These are phyloP conservation scores for Saccharomyces hybrid DNA, from an alignment of 1,139 yeast species.

Conservation along the genomic window DNA sequence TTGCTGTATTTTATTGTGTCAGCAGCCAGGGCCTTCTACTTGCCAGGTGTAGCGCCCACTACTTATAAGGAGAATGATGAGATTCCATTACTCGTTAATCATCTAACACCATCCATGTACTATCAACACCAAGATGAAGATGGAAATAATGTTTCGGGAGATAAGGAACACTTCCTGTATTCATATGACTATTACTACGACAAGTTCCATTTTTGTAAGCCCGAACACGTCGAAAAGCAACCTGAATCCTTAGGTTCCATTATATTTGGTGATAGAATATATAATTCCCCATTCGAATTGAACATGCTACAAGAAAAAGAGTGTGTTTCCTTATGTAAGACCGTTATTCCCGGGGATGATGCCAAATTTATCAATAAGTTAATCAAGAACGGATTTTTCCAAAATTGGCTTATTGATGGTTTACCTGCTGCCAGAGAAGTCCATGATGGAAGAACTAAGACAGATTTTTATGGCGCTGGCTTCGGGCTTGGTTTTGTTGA, in stretches of 20 bases:
- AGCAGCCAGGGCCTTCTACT: conserved; percentile 52
- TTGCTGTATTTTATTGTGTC: not conserved
- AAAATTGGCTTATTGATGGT: conserved; percentile 93
- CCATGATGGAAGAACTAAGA: conserved; percentile 46
- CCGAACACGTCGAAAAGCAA: conserved; percentile 55
- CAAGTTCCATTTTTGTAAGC: conserved; percentile 76
- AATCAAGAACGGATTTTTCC: conserved; percentile 73
- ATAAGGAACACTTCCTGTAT: conserved; percentile 46
- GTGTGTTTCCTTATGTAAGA: conserved; percentile 59
- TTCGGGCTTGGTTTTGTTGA: conserved; percentile 71
- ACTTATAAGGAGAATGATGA: conserved; percentile 65
- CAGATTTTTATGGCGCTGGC: conserved; percentile 68
- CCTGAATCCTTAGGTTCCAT: conserved; percentile 89
- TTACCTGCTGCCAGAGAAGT: conserved; percentile 75
- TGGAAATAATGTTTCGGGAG: conserved; percentile 35
- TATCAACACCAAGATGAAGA: conserved; percentile 32
- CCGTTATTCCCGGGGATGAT: conserved; percentile 54
- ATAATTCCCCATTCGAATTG: conserved; percentile 80
- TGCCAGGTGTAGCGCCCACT: conserved; percentile 94
- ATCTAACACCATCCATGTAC: conserved; percentile 72
- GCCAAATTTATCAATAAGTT: conserved; percentile 67
- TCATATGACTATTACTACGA: conserved; percentile 83
- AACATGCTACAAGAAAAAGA: conserved; percentile 64
- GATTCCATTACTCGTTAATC: conserved; percentile 78
- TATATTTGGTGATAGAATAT: conserved; percentile 90